Conservation (phyloP, 129 eudicot species). For the Flaveria ramosissima region DNA sequence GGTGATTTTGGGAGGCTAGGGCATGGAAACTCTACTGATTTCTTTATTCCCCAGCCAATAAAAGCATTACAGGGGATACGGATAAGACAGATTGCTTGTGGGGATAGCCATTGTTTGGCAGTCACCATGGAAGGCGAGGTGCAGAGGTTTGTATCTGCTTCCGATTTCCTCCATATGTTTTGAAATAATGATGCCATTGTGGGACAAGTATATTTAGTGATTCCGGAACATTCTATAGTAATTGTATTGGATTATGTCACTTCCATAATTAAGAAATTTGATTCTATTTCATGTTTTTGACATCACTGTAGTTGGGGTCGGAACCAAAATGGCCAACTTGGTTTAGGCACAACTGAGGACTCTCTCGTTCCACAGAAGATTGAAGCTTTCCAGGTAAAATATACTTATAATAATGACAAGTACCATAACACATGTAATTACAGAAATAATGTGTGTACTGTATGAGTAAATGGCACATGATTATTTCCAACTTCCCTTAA, state of each 20-base stretch:
- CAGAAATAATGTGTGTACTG: conserved; percentile 2
- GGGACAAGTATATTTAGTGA: background rate
- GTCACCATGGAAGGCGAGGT: conserved; percentile 95
- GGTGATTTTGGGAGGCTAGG: conserved; percentile 99
- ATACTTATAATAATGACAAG: conserved; percentile 8
- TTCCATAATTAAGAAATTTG: no score
- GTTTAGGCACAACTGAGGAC: conserved; percentile 92
- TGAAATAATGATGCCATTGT: no score
- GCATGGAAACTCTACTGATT: conserved; percentile 96
- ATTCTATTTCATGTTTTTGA: conserved; percentile 23
- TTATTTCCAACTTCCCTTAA: background rate
- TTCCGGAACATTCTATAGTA: background rate
- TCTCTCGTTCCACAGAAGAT: conserved; percentile 84
- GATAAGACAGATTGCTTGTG: conserved; percentile 92
- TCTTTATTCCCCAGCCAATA: conserved; percentile 88
- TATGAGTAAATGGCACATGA: background rate
- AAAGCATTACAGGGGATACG: conserved; percentile 71
- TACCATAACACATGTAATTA: conserved; percentile 1
- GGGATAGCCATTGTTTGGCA: conserved; percentile 98
- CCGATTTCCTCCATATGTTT: background rate
- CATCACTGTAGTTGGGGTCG: conserved; percentile 83
- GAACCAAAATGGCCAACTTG: conserved; percentile 98
- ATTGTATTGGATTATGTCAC: background rate
- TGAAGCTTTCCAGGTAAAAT: conserved; percentile 76
- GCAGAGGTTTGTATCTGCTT: conserved; percentile 61